Evolutionary conservation across 2,329 filamentous ascomycete species (phyloP), one percentile per base, ranked within the genome.

Genomic region (Cercospora zeina): DNA sequence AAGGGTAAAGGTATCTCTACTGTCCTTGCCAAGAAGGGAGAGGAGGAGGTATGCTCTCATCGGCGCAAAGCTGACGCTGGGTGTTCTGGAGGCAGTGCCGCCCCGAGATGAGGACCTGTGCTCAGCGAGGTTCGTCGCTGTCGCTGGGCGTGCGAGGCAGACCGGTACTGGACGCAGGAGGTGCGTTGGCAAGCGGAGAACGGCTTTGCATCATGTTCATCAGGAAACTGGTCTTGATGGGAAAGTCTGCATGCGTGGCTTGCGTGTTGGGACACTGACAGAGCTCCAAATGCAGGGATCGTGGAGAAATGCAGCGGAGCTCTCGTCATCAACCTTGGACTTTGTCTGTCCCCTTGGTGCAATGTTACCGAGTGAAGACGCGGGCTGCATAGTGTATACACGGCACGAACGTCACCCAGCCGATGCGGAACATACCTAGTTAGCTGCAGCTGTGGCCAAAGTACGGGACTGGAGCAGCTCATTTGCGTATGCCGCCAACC

Each of bases 161-260:
- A 19, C 31, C 24, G 49, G 16, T 19, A 21, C 31, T 31, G 27
- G 49, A 51, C 31, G 49, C 49, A 51, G 49, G 49, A 51, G 49
- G 16, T 51, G 27, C 49, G 31, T 30, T 51, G 27, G n/a, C 27
- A 51, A 51, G 49, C 16, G 27, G 8, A 33, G 27, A 21, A 34
- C 19, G 27, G 31, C 14, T 51, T 33, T 51, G 49, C 49, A 51
- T 51, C 49, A 51, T 51, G 49, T 27, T 27, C 24, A 31, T 31
- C 49, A 8, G 31, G 31, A 51, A 51, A 34, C 49, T 51, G 49
- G 49, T 31, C 16, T 24, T 33, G 49, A 51, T 51, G 49, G 49
- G 49, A 51, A 51, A 16, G 49, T 31, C 49, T 51, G 49, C 49
- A 51, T 51, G 27, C 49, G 49, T 51, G 27, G 49, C 49, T 51